Conservation (phyloP, 2,329 filamentous ascomycete species). For the Fusarium agapanthi region DNA sequence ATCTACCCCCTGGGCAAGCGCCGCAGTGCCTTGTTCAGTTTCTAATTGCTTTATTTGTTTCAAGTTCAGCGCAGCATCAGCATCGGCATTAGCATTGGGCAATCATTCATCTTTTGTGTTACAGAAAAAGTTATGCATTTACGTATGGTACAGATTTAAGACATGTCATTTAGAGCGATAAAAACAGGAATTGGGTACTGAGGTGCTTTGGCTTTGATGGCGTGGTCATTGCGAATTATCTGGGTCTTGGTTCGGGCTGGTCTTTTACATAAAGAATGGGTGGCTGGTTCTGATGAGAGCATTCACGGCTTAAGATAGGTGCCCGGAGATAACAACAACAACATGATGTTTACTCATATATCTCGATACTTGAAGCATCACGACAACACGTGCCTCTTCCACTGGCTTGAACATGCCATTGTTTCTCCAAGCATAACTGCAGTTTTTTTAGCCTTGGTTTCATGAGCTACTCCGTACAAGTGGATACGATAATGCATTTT, state of each 20-base stretch:
- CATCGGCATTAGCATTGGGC: background rate
- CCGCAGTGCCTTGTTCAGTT: slow-evolving; percentile 59
- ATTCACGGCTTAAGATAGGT: background rate
- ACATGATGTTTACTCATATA: background rate
- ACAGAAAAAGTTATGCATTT: slow-evolving; percentile 7
- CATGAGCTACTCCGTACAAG: background rate
- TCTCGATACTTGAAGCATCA: background rate
- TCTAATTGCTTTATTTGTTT: slow-evolving; percentile 42
- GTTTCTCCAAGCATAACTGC: background rate
- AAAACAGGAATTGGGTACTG: background rate
- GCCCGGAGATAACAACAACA: background rate
- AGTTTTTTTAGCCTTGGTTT: slow-evolving; percentile 4
- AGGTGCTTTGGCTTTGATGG: background rate
- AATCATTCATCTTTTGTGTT: background rate
- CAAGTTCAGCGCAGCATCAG: slow-evolving; percentile 11
- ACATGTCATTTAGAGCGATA: background rate
- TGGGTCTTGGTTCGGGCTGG: background rate
- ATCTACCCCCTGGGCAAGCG: slow-evolving; percentile 61
- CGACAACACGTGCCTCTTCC: slow-evolving; percentile 4
- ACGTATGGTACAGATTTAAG: background rate
- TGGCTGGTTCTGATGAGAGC: background rate
- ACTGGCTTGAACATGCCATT: slow-evolving; percentile 8
- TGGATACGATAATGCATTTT: background rate
- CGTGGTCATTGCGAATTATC: background rate
- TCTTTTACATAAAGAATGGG: background rate